Base-by-base conservation (phyloP, 192 early-diverging fungal genomes). In the Rhizoclosmatium sp. region DNA sequence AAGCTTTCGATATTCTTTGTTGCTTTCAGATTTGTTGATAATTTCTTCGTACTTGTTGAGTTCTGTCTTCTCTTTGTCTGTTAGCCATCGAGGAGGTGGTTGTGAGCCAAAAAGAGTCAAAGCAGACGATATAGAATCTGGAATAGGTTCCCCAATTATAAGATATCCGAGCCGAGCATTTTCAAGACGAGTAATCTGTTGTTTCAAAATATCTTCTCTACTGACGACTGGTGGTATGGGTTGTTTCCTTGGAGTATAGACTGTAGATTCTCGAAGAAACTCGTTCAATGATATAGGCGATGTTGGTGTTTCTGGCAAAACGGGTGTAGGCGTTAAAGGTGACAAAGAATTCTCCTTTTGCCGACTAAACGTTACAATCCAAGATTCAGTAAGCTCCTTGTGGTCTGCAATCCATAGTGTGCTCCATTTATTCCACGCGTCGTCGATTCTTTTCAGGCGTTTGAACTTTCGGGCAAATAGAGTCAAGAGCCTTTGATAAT, bases 61-160 rank as follows among this genome's bases (percentile, higher is more conserved):
- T 41, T 68, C 65, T 42, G 12, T 7, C 21, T 46, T 41, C 9
- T 68, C 65, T 42, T 68, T 68, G 10, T 68, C 65, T 3, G 65
- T 45, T 3, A 47, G 44, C 65, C 65, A 68, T 21, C 42, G 65
- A 42, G 65, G 65, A 42, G 2, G 42, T 3, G 3, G 4, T 21
- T 41, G 23, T 41, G 65, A 7, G 4, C 65, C 65, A 47, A 68
- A 47, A 4, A 39, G 65, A 4, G 65, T 4, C 4, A 68, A 47
- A 7, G 46, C 46, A 10, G 4, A 7, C 12, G 65, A 10, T 7
- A 68, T 16, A 44, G 23, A 3, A 14, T 4, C 39, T 16, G 65
- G 65, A 39, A 68, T 68, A 39, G 16, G 40, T 45, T 68, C 65
- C 9, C 46, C 46, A 7, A 47, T 31, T 19, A 21, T 42, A 10